A percentile compares a stretch with the other conserved stretches of the same genome.
Conservation (phyloP, 2,329 filamentous ascomycete genomes). For the Trichophyton verrucosum region DNA sequence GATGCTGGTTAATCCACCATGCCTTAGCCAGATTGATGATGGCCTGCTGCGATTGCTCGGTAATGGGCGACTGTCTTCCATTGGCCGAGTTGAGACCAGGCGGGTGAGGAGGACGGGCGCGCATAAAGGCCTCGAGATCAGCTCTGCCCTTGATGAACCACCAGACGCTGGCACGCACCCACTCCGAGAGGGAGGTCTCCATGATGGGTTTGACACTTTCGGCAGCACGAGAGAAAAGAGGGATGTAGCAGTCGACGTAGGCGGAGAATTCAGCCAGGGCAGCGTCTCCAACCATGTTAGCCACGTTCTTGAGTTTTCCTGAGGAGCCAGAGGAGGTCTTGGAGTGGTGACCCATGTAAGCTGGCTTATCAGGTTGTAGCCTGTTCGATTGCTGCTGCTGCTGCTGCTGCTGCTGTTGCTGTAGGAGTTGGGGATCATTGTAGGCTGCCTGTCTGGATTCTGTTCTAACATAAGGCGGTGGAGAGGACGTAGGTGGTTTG, state of each 20-base stretch:
- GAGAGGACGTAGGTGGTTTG: background rate
- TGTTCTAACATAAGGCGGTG: background rate
- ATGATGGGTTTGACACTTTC: constrained; percentile 58
- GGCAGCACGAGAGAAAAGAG: constrained; percentile 64
- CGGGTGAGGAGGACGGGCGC: constrained; percentile 38
- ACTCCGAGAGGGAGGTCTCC: constrained; percentile 51
- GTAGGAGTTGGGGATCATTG: background rate
- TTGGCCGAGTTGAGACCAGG: constrained; percentile 41
- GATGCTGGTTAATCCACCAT: constrained; percentile 57
- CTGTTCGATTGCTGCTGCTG: background rate
- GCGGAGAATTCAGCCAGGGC: constrained; percentile 57
- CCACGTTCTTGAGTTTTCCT: constrained; percentile 25
- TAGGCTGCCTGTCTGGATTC: background rate
- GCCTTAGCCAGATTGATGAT: constrained; percentile 77
- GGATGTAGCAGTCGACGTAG: constrained; percentile 60
- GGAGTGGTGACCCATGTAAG: background rate
- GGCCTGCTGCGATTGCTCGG: constrained; percentile 53
- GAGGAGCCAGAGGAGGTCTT: constrained; percentile 10
- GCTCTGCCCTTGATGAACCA: constrained; percentile 79
- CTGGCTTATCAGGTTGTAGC: background rate
- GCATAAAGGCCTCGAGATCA: constrained; percentile 59
- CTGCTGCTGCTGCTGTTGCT: background rate
- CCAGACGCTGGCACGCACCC: constrained; percentile 65
- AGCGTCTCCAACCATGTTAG: constrained; percentile 45
- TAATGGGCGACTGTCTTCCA: constrained; percentile 28